phyloP scores from a whole-genome alignment of 495 filamentous ascomycete species.

The Rusavskia elegans region DNA sequence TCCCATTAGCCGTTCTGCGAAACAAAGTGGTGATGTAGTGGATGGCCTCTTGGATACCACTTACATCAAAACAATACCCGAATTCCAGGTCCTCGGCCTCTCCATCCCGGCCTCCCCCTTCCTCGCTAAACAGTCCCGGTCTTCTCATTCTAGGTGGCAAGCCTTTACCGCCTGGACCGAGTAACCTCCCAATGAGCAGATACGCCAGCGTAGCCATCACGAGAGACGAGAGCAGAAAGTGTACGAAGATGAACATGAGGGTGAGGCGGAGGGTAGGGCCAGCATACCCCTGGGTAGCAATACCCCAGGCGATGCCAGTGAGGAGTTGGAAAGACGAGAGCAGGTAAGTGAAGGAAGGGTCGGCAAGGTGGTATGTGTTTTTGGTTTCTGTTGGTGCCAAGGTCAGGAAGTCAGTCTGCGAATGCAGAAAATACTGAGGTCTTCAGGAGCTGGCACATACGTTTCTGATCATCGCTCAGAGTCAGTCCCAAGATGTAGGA shows the following conservation, averaged over 20 bases:
- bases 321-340: conserved; percentile 59
- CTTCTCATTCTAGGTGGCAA: conserved; percentile 28
- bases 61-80: conserved; percentile 66
- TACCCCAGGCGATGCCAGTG: conserved; percentile 57
- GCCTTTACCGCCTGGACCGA: conserved; percentile 39
- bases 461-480: conserved; percentile 34
- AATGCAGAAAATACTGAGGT: background rate
- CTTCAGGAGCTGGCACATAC: conserved; percentile 21
- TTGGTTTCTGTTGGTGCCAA: conserved; percentile 41
- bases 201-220: conserved; percentile 45
- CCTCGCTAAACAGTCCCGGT: conserved; percentile 41
- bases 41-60: conserved; percentile 6
- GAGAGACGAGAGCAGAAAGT: conserved; percentile 49
- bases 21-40: background rate
- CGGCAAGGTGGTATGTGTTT: conserved; percentile 62
- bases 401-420: background rate
- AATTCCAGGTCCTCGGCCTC: conserved; percentile 49
- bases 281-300: conserved; percentile 47
- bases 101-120: conserved; percentile 19
- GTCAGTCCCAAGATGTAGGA: too few relatives aligned
- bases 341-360: conserved; percentile 65
- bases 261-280: conserved; percentile 40
- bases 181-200: conserved; percentile 45
- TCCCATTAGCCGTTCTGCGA: background rate
- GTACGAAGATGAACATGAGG: conserved; percentile 48